Conservation (phyloP, 257 asterid species). For the Solanum sejunctum region DNA sequence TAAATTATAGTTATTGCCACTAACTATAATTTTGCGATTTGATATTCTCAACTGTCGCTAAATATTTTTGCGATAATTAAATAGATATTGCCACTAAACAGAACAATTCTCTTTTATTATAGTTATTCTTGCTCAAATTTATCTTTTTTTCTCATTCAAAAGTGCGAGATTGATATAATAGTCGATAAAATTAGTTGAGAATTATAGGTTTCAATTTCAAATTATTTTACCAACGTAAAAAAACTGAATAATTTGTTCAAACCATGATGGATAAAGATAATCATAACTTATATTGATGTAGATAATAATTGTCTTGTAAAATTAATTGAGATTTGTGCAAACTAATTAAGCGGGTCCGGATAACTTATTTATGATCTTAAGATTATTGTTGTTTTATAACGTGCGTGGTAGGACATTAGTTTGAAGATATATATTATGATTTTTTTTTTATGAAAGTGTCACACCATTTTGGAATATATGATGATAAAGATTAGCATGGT, state of each 20-base stretch:
- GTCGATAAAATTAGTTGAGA: background rate
- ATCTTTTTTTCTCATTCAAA: too few relatives aligned
- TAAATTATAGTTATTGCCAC: too few relatives aligned
- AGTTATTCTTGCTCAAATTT: background rate
- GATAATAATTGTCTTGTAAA: too few relatives aligned
- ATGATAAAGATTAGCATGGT: background rate
- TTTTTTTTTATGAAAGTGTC: background rate
- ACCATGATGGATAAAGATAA: background rate
- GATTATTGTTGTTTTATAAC: background rate
- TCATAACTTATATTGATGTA: background rate
- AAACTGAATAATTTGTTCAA: background rate
- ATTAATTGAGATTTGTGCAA: background rate
- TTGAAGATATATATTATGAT: background rate
- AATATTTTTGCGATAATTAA: too few relatives aligned
- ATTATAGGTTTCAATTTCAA: background rate
- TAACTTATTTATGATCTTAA: background rate
- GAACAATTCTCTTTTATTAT: background rate
- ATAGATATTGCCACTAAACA: too few relatives aligned
- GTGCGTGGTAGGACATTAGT: background rate
- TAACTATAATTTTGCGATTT: too few relatives aligned
- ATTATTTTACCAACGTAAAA: background rate
- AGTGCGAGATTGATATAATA: background rate
- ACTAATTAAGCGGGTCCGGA: background rate
- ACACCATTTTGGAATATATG: background rate
- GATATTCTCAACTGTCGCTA: too few relatives aligned